phyloP scores from a whole-genome alignment of 2,329 filamentous ascomycete species.

The Fusarium clavum region DNA sequence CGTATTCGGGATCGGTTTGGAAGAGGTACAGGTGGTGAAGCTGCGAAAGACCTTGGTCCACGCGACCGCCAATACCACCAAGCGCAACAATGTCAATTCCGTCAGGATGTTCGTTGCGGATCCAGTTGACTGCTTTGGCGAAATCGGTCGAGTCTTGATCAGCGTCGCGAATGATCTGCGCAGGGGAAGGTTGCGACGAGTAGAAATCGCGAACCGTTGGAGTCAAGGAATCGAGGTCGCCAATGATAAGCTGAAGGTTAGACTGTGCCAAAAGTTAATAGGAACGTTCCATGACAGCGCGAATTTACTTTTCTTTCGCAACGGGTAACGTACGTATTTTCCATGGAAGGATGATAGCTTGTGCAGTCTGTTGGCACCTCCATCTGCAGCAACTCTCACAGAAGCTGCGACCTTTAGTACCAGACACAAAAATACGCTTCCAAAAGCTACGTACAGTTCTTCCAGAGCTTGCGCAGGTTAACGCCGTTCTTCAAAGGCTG shows the following conservation, averaged over 20 bases:
- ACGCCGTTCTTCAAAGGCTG: conserved; percentile 61
- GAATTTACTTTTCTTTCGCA: neutral
- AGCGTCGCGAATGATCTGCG: conserved; percentile 74
- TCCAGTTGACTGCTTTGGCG: conserved; percentile 78
- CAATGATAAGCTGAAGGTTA: conserved; percentile 79
- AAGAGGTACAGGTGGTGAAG: conserved; percentile 84
- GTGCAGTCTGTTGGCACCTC: conserved; percentile 83
- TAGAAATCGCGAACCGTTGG: conserved; percentile 75
- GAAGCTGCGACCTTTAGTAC: conserved; percentile 60
- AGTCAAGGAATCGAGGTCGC: conserved; percentile 88
- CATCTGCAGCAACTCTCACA: conserved; percentile 85
- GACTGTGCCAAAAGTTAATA: conserved; percentile 53
- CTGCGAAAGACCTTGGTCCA: conserved; percentile 92
- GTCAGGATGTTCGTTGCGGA: conserved; percentile 55
- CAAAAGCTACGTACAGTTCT: conserved; percentile 56
- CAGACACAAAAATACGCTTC: neutral
- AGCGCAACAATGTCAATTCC: conserved; percentile 78
- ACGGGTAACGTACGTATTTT: conserved; percentile 55
- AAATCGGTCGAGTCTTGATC: conserved; percentile 95
- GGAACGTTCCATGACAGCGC: neutral
- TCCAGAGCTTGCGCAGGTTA: conserved; percentile 63
- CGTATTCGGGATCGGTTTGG: conserved; percentile 63
- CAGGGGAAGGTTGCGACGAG: conserved; percentile 59
- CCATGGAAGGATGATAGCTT: conserved; percentile 57
- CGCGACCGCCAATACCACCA: conserved; percentile 87